Evolutionary conservation across 2,329 filamentous ascomycete species (phyloP).

Genomic region (Calonectria naviculata): DNA sequence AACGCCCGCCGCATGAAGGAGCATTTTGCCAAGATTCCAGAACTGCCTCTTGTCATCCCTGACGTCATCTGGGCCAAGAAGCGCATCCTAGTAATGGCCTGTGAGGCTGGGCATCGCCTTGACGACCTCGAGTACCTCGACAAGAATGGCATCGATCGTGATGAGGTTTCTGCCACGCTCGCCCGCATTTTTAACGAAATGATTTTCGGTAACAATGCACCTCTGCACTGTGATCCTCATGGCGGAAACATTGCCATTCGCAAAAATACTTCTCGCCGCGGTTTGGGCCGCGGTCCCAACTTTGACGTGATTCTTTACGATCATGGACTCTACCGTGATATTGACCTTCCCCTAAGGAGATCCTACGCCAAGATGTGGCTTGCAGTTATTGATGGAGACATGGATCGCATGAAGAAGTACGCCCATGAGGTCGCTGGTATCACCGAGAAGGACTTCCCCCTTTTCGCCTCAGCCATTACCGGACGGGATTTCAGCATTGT

Average conservation of each 20-base stretch:
- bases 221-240: slow-evolving; percentile 96
- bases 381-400: slow-evolving; percentile 90
- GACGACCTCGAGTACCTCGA: slow-evolving; percentile 93
- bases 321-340: slow-evolving; percentile 95
- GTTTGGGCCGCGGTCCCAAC: slow-evolving; percentile 69
- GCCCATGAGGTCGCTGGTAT: slow-evolving; percentile 90
- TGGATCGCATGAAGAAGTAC: slow-evolving; percentile 87
- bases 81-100: slow-evolving; percentile 95
- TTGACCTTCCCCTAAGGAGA: slow-evolving; percentile 80
- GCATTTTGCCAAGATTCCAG: slow-evolving; percentile 81
- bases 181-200: slow-evolving; percentile 98
- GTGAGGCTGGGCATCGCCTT: slow-evolving; percentile 84
- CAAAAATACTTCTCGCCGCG: slow-evolving; percentile 71
- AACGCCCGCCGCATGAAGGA: slow-evolving; percentile 85
- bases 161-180: slow-evolving; percentile 92
- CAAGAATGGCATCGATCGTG: slow-evolving; percentile 86
- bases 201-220: slow-evolving; percentile 92
- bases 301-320: slow-evolving; percentile 98
- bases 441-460: slow-evolving; percentile 87
- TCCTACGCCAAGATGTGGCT: slow-evolving; percentile 98
- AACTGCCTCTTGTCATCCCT: slow-evolving; percentile 88
- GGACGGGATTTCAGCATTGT: slow-evolving; percentile 89
- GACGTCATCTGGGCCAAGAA: slow-evolving; percentile 90
- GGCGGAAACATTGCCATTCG: slow-evolving; percentile 96
- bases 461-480: slow-evolving; percentile 97